Evolutionary conservation across 495 filamentous ascomycete species (phyloP), one percentile per base, ranked within the genome.

Genomic region (Penicillium robsamsonii): DNA sequence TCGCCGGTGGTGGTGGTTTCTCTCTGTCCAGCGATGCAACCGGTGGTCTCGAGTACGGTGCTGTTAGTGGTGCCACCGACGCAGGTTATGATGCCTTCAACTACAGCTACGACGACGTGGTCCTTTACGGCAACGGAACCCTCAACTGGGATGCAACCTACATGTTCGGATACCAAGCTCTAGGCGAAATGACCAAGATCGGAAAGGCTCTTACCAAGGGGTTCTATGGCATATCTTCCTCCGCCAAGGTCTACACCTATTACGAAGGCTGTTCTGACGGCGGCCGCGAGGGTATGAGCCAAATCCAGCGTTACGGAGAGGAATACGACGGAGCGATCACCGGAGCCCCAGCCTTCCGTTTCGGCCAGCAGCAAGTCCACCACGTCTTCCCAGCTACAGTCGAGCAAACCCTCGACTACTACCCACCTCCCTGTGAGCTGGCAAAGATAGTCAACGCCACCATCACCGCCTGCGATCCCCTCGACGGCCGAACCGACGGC

Each of bases 271-370:
- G 71, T 58, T 72, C 69, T 29, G 71, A 74, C 17, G 71, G 71
- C 44, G 71, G 71, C 4, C 69, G 71, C 42, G 69, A 74, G 53
- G 71, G 71, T 22, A 68, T 69, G 74, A 79, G 73, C 59, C 79
- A 82, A 57, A 66, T 80, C 20, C 80, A 84, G 61, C 78, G 79
- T 18, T 83, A 69, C 55, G 76, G 68, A 1, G 71, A 75, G 9
- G 69, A 77, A 40, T 81, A 75, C 20, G 81, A 84, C 54, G 81
- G 80, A 33, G 74, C 66, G 1, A 72, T 78, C 38, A 69, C 68
- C 18, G 80, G 79, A 41, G 79, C 81, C 1, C 80, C 81, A 3
- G 81, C 81, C 7, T 77, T 83, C 66, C 72, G 80, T 0, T 78
- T 71, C 49, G 70, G 65, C 10, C 74, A 78, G 48, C 75, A 81